Evolutionary conservation across 2,329 filamentous ascomycete species (phyloP).

Genomic region (Aspergillus quadricinctus): DNA sequence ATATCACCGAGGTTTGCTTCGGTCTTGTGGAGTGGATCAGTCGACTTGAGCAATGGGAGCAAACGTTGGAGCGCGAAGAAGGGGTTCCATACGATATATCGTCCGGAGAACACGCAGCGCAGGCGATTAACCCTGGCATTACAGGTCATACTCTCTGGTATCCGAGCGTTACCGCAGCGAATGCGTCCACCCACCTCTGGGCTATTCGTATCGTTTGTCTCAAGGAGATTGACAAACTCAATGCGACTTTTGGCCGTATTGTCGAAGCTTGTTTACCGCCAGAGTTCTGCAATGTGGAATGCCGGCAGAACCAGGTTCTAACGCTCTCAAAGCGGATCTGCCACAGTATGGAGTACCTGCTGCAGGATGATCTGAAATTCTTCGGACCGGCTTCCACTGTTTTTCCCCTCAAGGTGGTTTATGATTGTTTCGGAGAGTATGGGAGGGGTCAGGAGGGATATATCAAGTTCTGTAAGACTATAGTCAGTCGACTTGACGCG

Average conservation of each 20-base stretch:
- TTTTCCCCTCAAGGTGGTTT: slow-evolving; percentile 25
- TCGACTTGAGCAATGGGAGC: slow-evolving; percentile 1
- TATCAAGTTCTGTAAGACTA: background rate
- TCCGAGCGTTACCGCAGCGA: slow-evolving; percentile 34
- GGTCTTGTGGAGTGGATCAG: background rate
- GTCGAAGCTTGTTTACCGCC: background rate
- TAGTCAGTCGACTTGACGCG: background rate
- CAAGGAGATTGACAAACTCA: slow-evolving; percentile 21
- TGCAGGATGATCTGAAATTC: slow-evolving; percentile 38
- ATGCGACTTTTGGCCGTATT: background rate
- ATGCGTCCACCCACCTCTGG: slow-evolving; percentile 38
- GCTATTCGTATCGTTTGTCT: slow-evolving; percentile 36
- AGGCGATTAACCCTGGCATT: background rate
- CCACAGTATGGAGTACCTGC: slow-evolving; percentile 35
- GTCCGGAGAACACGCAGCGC: background rate
- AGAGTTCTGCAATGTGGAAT: background rate
- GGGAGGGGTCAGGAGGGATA: background rate
- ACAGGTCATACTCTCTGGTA: slow-evolving; percentile 23
- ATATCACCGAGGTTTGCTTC: background rate
- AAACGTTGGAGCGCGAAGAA: background rate
- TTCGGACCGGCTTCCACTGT: slow-evolving; percentile 36
- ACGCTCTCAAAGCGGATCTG: slow-evolving; percentile 26
- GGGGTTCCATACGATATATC: background rate
- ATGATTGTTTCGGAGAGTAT: slow-evolving; percentile 5
- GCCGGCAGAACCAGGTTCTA: background rate